Evolutionary conservation across 352 stramenopile species (phyloP).

Genomic region (Phytophthora pluvialis): DNA sequence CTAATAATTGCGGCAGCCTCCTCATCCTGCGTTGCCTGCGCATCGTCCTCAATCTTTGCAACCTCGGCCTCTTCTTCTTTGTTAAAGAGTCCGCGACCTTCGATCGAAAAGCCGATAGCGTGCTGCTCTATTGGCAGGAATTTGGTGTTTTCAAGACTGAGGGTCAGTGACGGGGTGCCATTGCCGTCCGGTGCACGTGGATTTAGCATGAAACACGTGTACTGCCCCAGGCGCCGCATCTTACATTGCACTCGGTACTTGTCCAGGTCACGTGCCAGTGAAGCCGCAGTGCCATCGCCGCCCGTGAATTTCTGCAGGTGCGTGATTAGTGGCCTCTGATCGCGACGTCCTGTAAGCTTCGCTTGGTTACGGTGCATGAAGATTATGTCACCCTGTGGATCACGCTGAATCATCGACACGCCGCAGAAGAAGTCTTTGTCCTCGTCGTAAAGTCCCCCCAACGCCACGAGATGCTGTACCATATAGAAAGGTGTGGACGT

Average conservation of each 20-base stretch:
- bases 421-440: constrained; percentile 74
- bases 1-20: constrained; percentile 40
- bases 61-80: constrained; percentile 66
- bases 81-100: constrained; percentile 65
- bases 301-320: constrained; percentile 83
- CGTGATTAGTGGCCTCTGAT: constrained; percentile 68
- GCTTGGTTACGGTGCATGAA: constrained; percentile 86
- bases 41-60: constrained; percentile 53
- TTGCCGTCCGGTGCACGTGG: constrained; percentile 45
- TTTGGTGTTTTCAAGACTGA: constrained; percentile 66
- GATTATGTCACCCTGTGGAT: constrained; percentile 71
- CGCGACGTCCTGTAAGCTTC: constrained; percentile 70
- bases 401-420: constrained; percentile 82
- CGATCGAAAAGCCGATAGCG: constrained; percentile 83
- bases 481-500: constrained; percentile 73
- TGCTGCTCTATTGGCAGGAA: constrained; percentile 66
- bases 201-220: constrained; percentile 72
- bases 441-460: constrained; percentile 59
- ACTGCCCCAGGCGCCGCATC: constrained; percentile 59
- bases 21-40: constrained; percentile 40
- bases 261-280: constrained; percentile 58
- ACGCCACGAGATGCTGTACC: constrained; percentile 59
- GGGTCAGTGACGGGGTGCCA: constrained; percentile 54
- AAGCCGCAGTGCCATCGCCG: constrained; percentile 60
- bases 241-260: constrained; percentile 81